These are phyloP conservation scores for Kwoniella botswanensis DNA, from an alignment of 768 basidiomycete genomes.

Conservation along the genomic window DNA sequence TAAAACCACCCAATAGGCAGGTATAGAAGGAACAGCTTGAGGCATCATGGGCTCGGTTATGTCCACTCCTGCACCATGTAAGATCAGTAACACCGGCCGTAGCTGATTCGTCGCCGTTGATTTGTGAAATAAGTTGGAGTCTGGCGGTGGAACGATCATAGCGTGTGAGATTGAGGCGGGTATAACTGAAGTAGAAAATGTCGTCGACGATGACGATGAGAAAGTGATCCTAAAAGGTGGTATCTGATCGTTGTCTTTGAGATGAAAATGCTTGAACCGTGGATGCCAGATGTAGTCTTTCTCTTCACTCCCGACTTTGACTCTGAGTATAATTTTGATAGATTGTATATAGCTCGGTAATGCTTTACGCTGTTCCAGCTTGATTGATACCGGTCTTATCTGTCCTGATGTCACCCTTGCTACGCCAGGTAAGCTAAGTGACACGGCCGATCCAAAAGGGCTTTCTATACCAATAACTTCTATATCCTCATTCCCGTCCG, in stretches of 20 bases:
- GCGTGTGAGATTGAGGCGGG: conserved; percentile 46
- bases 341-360: conserved; percentile 9
- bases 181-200: background rate
- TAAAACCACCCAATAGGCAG: conserved; percentile 74
- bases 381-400: conserved; percentile 27
- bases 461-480: background rate
- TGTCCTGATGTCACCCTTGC: conserved; percentile 20
- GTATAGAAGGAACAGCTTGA: conserved; percentile 67
- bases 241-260: background rate
- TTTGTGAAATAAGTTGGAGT: background rate
- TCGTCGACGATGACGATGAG: conserved; percentile 15
- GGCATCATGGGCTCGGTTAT: conserved; percentile 67
- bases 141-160: conserved; percentile 45
- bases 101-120: conserved; percentile 59
- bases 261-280: conserved; percentile 18
- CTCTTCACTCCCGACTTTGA: background rate
- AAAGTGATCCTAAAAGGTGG: conserved; percentile 41
- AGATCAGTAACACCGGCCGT: conserved; percentile 64
- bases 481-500: conserved; percentile 61
- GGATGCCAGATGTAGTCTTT: conserved; percentile 20
- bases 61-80: conserved; percentile 83
- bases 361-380: conserved; percentile 4
- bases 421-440: background rate
- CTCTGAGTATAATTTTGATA: conserved; percentile 9
- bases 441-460: background rate